Percentiles rank a stretch among this genome's conserved stretches.
phyloP scores from a whole-genome alignment of 1,284 basidiomycete genomes.

The Malassezia yamatoensis region DNA sequence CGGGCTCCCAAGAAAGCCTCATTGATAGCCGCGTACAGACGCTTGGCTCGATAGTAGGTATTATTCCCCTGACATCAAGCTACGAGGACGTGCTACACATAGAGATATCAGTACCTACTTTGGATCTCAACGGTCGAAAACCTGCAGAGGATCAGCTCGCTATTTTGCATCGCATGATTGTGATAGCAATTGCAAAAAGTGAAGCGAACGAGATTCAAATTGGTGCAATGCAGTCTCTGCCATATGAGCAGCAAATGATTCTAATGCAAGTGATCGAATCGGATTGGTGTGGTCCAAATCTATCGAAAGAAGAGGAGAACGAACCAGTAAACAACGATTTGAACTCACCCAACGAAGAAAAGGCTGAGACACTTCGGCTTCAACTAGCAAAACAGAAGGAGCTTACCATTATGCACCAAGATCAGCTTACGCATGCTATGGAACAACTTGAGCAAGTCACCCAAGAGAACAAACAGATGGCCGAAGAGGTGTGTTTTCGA shows the following conservation, averaged over 20 bases:
- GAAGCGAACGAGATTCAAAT: slow-evolving; percentile 66
- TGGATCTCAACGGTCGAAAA: not conserved
- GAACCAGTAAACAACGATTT: not conserved
- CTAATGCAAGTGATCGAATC: slow-evolving; percentile 60
- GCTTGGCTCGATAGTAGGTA: not conserved
- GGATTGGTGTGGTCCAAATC: slow-evolving; percentile 21
- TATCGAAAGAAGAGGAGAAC: not conserved
- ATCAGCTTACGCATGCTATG: slow-evolving; percentile 7
- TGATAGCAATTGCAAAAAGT: slow-evolving; percentile 80
- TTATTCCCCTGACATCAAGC: not conserved
- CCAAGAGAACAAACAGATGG: slow-evolving; percentile 3
- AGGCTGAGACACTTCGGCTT: slow-evolving; percentile 1
- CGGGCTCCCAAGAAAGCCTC: not conserved
- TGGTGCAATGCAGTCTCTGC: slow-evolving; percentile 67
- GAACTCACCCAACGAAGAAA: not conserved
- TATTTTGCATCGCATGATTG: slow-evolving; percentile 68
- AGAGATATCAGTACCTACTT: not conserved
- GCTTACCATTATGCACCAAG: not conserved
- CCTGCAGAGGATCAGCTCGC: slow-evolving; percentile 54
- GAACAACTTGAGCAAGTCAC: slow-evolving; percentile 4
- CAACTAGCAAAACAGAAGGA: slow-evolving; percentile 2
- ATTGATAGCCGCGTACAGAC: not conserved
- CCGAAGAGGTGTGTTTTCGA: not conserved
- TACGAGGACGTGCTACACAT: slow-evolving; percentile 1
- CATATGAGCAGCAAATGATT: slow-evolving; percentile 65